A percentile compares a stretch with the other conserved stretches of the same genome.
Evolutionary conservation across 768 basidiomycete species (phyloP).

Genomic region (Agrocybe pediades): DNA sequence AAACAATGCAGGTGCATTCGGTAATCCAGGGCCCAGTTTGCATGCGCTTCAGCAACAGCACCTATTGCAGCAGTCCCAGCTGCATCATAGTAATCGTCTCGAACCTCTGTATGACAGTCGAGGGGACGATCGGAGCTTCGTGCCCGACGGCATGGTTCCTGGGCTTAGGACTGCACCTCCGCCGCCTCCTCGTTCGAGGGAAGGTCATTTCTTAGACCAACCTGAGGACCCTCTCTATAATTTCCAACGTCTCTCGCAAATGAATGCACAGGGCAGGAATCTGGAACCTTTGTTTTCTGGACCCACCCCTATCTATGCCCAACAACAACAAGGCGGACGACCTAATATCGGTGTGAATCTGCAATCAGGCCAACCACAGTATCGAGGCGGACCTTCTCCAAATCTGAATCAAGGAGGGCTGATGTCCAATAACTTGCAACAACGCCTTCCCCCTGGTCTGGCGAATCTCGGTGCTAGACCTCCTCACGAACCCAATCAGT

Average conservation of each 20-base stretch:
- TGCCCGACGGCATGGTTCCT: slow-evolving; percentile 86
- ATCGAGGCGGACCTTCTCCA: slow-evolving; percentile 73
- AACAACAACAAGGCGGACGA: slow-evolving; percentile 55
- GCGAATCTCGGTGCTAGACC: slow-evolving; percentile 83
- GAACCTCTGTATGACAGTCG: slow-evolving; percentile 76
- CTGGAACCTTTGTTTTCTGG: slow-evolving; percentile 60
- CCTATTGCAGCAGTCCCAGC: slow-evolving; percentile 42
- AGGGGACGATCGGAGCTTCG: slow-evolving; percentile 74
- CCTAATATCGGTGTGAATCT: slow-evolving; percentile 51
- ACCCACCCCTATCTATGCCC: slow-evolving; percentile 49
- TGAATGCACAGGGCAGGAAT: slow-evolving; percentile 47
- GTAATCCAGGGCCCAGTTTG: slow-evolving; percentile 37
- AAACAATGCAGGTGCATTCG: slow-evolving; percentile 31
- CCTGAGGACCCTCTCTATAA: slow-evolving; percentile 65
- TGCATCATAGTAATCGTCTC: slow-evolving; percentile 52
- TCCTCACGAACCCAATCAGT: slow-evolving; percentile 76
- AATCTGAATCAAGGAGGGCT: slow-evolving; percentile 47
- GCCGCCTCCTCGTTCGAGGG: slow-evolving; percentile 59
- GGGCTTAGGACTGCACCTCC: slow-evolving; percentile 71
- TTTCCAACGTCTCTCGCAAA: slow-evolving; percentile 53
- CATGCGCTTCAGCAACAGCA: slow-evolving; percentile 46
- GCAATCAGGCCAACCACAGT: slow-evolving; percentile 61
- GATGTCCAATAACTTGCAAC: slow-evolving; percentile 46
- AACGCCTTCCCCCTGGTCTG: slow-evolving; percentile 76
- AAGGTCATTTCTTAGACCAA: slow-evolving; percentile 60